Percentiles rank a stretch among this genome's conserved stretches.
These are phyloP conservation scores for Epithemia pelagica DNA, from an alignment of 108 stramenopile genomes.

Conservation along the genomic window DNA sequence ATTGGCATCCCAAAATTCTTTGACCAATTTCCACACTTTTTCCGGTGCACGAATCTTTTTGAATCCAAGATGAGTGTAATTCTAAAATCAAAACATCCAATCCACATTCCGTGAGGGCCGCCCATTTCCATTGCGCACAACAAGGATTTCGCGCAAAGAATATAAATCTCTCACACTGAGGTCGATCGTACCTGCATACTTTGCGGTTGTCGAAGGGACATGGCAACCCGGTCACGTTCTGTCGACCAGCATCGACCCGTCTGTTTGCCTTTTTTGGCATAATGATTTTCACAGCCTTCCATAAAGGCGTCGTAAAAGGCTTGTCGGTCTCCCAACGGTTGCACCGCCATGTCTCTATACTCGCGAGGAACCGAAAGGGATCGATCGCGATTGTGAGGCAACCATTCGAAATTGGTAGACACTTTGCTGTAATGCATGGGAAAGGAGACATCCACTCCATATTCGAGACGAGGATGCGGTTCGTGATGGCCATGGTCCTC, in stretches of 20 bases:
- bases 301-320: conserved; percentile 47
- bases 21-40: conserved; percentile 23
- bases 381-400: conserved; percentile 67
- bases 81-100: conserved; percentile 12
- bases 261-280: conserved; percentile 23
- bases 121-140: conserved; percentile 2
- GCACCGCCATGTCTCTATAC: conserved; percentile 47
- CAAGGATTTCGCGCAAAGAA: neutral
- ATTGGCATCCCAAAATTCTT: conserved; percentile 45
- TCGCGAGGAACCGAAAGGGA: conserved; percentile 31
- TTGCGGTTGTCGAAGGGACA: conserved; percentile 67
- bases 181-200: conserved; percentile 48
- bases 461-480: conserved; percentile 7
- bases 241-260: conserved; percentile 31
- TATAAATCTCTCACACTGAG: no score
- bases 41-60: conserved; percentile 41
- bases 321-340: conserved; percentile 59
- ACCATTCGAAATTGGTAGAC: conserved; percentile 71
- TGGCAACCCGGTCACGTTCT: conserved; percentile 71
- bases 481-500: neutral
- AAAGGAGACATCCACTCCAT: conserved; percentile 81
- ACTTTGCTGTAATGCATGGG: conserved; percentile 63
- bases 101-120: no score
- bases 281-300: conserved; percentile 46
- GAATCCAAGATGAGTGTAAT: conserved; percentile 50